Percentiles rank a stretch among this genome's conserved stretches.
Conservation (phyloP, 352 stramenopile genomes). For the Thalassiosira mediterranea region DNA sequence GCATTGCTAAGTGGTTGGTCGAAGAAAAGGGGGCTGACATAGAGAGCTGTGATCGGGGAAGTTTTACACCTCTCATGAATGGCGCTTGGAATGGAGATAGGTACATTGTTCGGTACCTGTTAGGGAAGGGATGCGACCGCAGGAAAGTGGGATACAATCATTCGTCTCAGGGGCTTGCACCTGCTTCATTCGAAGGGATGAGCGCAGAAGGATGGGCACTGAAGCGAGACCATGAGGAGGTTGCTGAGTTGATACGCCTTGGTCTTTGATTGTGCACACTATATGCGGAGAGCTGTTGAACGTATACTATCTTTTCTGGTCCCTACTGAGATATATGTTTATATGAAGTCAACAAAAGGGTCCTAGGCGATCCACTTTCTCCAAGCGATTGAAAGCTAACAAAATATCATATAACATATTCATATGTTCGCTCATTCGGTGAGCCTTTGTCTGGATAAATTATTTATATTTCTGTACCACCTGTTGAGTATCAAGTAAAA, state of each 20-base stretch:
- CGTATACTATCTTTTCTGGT: no score
- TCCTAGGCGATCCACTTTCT: no score
- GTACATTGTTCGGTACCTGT: slow-evolving; percentile 68
- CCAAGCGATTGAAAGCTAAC: no score
- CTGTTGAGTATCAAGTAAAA: no score
- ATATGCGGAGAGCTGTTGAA: no score
- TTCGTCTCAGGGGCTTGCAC: slow-evolving; percentile 62
- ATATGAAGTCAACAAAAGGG: no score
- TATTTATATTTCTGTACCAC: no score
- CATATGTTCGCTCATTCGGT: no score
- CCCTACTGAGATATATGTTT: no score
- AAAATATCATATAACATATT: no score
- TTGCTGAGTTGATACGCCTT: slow-evolving; percentile 74
- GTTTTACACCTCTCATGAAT: slow-evolving; percentile 80
- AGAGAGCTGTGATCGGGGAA: slow-evolving; percentile 70
- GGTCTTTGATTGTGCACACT: slow-evolving; percentile 64
- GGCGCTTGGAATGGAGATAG: slow-evolving; percentile 75
- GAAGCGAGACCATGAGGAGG: slow-evolving; percentile 61
- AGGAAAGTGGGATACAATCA: slow-evolving; percentile 67
- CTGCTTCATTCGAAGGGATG: slow-evolving; percentile 64
- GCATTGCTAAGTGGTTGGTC: slow-evolving; percentile 74
- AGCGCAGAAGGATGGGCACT: slow-evolving; percentile 74
- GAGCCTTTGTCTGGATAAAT: no score
- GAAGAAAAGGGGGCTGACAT: slow-evolving; percentile 72
- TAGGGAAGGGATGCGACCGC: slow-evolving; percentile 62